Conservation (phyloP, 352 stramenopile genomes). For the Saprolegnia diclina region DNA sequence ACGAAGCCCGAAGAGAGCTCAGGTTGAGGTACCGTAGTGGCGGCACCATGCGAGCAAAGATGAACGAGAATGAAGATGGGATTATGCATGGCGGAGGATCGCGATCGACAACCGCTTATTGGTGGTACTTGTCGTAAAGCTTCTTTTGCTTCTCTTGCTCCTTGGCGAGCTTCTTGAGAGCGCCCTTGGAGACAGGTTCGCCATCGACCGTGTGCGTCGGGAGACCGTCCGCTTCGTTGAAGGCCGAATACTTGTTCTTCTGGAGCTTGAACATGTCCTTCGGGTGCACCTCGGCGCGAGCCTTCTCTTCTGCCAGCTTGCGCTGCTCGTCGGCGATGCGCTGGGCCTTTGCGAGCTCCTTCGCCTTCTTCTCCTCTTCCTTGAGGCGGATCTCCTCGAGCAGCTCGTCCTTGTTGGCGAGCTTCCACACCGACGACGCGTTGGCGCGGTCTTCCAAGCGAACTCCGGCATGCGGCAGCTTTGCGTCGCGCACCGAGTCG, state of each 20-base stretch:
- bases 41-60: neutral
- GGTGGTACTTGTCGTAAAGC: constrained; percentile 74
- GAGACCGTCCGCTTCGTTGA: constrained; percentile 90
- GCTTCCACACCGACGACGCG: constrained; percentile 81
- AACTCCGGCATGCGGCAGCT: constrained; percentile 82
- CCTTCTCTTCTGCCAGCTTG: constrained; percentile 77
- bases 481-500: constrained; percentile 84
- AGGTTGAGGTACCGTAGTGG: neutral
- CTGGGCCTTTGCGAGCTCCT: constrained; percentile 73
- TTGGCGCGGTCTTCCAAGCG: constrained; percentile 78
- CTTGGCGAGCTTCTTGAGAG: constrained; percentile 97
- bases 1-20: neutral
- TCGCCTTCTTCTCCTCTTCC: constrained; percentile 62
- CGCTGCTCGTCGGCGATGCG: constrained; percentile 61
- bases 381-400: constrained; percentile 77
- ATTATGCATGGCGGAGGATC: neutral
- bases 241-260: constrained; percentile 86
- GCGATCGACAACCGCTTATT: neutral
- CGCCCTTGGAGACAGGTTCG: constrained; percentile 92
- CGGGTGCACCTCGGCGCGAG: constrained; percentile 87
- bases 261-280: constrained; percentile 88
- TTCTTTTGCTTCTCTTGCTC: constrained; percentile 95
- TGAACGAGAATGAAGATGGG: constrained; percentile 13
- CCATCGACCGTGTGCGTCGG: constrained; percentile 91
- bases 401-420: constrained; percentile 85